phyloP scores from a whole-genome alignment of 202 grass and related monocot genomes.

The Thinopyrum obtusiflorum region DNA sequence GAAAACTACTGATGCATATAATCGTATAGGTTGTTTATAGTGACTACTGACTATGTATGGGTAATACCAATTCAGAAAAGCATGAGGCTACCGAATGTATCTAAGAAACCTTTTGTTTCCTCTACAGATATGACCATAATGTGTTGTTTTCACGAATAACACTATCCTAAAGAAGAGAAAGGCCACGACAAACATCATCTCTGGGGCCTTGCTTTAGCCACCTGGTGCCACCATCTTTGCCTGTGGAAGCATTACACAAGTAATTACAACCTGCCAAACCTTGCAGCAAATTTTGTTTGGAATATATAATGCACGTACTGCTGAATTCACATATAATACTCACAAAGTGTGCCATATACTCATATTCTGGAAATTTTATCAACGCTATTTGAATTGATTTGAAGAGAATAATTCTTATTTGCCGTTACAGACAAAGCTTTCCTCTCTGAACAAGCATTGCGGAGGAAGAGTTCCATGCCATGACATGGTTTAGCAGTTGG shows the following conservation, averaged over 20 bases:
- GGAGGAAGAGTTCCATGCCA: conserved; percentile 82
- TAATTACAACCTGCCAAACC: conserved; percentile 32
- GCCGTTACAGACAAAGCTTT: conserved; percentile 69
- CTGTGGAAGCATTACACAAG: conserved; percentile 89
- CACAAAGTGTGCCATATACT: not conserved
- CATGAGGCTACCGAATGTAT: too few relatives aligned
- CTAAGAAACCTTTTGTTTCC: too few relatives aligned
- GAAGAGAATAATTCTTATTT: not conserved
- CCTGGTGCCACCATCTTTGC: conserved; percentile 87
- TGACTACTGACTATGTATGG: too few relatives aligned
- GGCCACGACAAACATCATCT: too few relatives aligned
- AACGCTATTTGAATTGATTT: not conserved
- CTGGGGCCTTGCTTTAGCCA: too few relatives aligned
- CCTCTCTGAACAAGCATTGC: conserved; percentile 47
- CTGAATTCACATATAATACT: not conserved
- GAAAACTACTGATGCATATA: too few relatives aligned
- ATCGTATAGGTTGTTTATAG: too few relatives aligned
- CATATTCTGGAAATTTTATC: not conserved
- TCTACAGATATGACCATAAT: too few relatives aligned
- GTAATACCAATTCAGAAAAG: too few relatives aligned
- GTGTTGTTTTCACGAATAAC: too few relatives aligned
- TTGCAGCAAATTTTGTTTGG: not conserved
- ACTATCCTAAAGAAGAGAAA: too few relatives aligned
- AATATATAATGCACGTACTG: not conserved
- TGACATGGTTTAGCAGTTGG: conserved; percentile 98